Evolutionary conservation across 2,329 filamentous ascomycete species (phyloP), one percentile per base, ranked within the genome.

Genomic region (Beauveria sp.): DNA sequence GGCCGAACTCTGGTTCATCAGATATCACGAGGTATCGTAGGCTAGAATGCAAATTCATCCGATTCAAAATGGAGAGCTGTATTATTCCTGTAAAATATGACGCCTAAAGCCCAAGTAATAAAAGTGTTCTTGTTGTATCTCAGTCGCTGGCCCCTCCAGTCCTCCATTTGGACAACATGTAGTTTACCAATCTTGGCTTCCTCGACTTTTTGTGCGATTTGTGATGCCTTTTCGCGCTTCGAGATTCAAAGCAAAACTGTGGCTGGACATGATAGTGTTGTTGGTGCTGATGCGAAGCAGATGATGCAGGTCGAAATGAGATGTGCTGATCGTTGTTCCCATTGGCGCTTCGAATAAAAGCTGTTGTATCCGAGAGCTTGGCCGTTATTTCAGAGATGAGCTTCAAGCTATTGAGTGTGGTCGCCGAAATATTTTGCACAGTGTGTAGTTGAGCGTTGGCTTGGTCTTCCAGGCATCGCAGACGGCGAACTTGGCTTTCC

Each of bases 361-460:
- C 47, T 1, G 16, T 34, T 9, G 59, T 16, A 0, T 18, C 6
- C 4, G 18, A 64, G 63, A 64, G 24, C 64, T 70, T 24, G 48
- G 10, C 14, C 2, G 43, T 16, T 4, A 60, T 3, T 1, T 22
- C 26, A 5, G 58, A 60, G 0, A 60, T 0, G 0, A 60, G 4
- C 8, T 55, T 12, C 2, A 60, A 22, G 5, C 48, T 55, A 18
- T 18, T 47, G 1, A 22, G 22, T 10, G 58, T 7, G 3, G 41
- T 55, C 9, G 59, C 34, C 26, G 63, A 61, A 24, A 71, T 61
- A 10, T 51, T 57, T 56, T 67, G 62, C 34, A 70, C 51, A 0
- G 66, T 58, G 1, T 63, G 57, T 3, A 66, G 58, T 4, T 67
- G 65, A 2, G 18, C 1, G 3, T 22, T 20, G 43, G 1, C 2